Base-by-base conservation (phyloP, 805 yeast genomes). In the Ogataea chonburiensis region DNA sequence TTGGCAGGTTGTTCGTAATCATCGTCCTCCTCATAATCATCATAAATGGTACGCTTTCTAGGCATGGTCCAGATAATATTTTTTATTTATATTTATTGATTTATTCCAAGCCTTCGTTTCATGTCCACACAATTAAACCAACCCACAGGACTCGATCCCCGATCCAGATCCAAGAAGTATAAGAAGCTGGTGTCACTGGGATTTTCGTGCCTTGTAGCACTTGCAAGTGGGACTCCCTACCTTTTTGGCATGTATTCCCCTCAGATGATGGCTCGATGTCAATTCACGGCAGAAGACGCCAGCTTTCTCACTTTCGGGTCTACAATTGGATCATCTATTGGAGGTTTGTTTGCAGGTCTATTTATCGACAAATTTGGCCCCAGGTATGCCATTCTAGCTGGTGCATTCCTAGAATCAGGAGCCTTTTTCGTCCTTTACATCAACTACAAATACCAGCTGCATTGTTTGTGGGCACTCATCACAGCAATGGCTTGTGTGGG, bases 201-300 rank as follows among this genome's bases (percentile, higher is more conserved):
- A 19, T 35, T 34, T 9, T 40, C 45, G 3, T 40, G 45, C 16
- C 27, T 44, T 1, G 46, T 45, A 14, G 45, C 49, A 3, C 50
- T 82, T 30, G 87, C 82, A 0, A 71, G 86, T 3, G 91, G 93
- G 2, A 82, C 88, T 3, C 84, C 86, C 0, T 84, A 84, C 49
- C 62, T 81, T 10, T 84, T 77, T 54, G 85, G 89, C 0, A 75
- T 77, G n/a, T 84, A 77, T 53, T 79, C 87, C 1, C 89, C 91
- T 2, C 88, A 83, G 53, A 61, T 84, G 44, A 70, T 81, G 17
- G 61, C 66, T 17, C 62, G 69, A 46, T 75, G 82, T 16, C 70
- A 76, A 0, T 65, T 83, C 17, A 70, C 81, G 0, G 71, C 82
- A 0, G 64, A 76, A 0, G 76, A 75, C 43, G 75, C 87, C 6